A percentile compares a stretch with the other conserved stretches of the same genome.
phyloP scores from a whole-genome alignment of 352 stramenopile genomes.

The Saprolegnia diclina region DNA sequence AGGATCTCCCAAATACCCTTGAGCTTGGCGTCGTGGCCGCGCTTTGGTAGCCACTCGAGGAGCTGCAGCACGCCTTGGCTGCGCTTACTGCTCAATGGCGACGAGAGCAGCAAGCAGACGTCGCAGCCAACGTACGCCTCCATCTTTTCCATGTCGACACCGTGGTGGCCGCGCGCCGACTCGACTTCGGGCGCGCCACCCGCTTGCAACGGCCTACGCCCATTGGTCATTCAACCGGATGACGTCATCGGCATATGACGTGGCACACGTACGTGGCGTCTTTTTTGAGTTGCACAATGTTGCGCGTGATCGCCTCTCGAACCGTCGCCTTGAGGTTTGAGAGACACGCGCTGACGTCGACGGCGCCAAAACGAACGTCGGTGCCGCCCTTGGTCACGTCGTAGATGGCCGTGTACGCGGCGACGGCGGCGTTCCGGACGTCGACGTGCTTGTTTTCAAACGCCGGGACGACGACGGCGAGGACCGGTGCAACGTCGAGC shows the following conservation, averaged over 20 bases:
- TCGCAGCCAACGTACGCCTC: slow-evolving; percentile 45
- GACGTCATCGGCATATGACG: not conserved
- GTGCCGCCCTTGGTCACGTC: slow-evolving; percentile 53
- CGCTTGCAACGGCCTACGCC: not conserved
- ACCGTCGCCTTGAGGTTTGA: slow-evolving; percentile 59
- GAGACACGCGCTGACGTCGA: slow-evolving; percentile 65
- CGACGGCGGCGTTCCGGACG: slow-evolving; percentile 60
- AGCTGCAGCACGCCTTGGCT: slow-evolving; percentile 57
- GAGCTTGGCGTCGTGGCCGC: slow-evolving; percentile 34
- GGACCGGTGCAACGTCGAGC: slow-evolving; percentile 30
- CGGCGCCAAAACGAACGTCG: slow-evolving; percentile 30
- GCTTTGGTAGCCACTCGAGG: slow-evolving; percentile 35
- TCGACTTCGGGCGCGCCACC: slow-evolving; percentile 38
- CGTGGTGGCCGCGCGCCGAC: slow-evolving; percentile 47
- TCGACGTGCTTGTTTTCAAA: slow-evolving; percentile 84
- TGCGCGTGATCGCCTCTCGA: slow-evolving; percentile 61
- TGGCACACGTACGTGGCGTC: not conserved
- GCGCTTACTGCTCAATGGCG: slow-evolving; percentile 34
- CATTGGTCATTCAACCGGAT: not conserved
- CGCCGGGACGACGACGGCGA: slow-evolving; percentile 42
- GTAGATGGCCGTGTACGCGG: slow-evolving; percentile 63
- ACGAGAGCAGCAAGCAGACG: slow-evolving; percentile 51
- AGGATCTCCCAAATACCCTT: slow-evolving; percentile 68
- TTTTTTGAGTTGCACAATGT: slow-evolving; percentile 64
- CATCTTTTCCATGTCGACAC: slow-evolving; percentile 60